Base-by-base conservation (phyloP, 768 basidiomycete species). In the Gloeophyllum trabeum region DNA sequence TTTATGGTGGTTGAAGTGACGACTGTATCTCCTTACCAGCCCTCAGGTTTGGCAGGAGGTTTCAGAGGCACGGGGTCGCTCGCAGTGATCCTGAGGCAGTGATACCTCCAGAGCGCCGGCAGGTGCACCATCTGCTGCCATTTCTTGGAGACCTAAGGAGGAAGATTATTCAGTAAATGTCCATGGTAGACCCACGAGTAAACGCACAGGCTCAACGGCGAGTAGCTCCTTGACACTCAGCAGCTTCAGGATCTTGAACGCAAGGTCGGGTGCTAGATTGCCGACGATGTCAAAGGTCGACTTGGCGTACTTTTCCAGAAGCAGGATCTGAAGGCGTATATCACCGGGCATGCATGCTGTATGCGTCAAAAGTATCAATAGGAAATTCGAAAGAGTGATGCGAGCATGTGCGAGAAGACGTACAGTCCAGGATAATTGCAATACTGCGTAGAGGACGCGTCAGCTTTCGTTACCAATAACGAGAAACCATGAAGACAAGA, bases 231-330 rank as follows among this genome's bases (percentile, higher is more conserved):
- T 61, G 7, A 89, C 71, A 18, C 64, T 66, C 37, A 81, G 60
- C 35, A 65, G 61, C 50, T 70, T 71, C 21, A 93, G 63, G 30
- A 92, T 67, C 35, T 71, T 69, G 47, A 81, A 67, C 0, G 77
- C 72, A 1, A 91, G 59, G 16, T 79, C 70, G 0, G 79, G 79
- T 0, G 81, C 69, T 14, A 93, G 67, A 35, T 71, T 70, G 5
- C 83, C 81, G 23, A 93, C 64, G 39, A 94, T 69, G 54, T 94
- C 91, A 51, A 86, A 86, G 4, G 86, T 83, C 10, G 83, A 83
- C 50, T 71, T 76, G 25, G 75, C 72, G 50, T 94, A 92, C 58
- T 89, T 88, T 58, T 91, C 76, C 14, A 94, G 72, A 2, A 88
- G 74, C 1, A 83, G 69, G 35, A 93, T 88, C 56, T 91, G 90